Evolutionary conservation across 805 yeast species (phyloP).

Genomic region (Metschnikowia corniflorae): DNA sequence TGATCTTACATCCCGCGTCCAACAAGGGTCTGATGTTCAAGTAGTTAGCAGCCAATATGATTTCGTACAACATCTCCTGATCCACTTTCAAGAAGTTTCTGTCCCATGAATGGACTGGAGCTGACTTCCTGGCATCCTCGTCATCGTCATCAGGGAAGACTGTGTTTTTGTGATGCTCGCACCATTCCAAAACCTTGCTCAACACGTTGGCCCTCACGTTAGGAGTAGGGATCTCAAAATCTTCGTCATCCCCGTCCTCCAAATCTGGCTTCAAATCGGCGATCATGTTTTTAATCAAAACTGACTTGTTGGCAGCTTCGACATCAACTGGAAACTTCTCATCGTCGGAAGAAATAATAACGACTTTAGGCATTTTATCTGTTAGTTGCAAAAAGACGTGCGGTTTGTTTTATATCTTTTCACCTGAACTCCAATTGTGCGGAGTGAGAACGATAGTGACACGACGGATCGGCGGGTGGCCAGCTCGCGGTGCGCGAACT

Average conservation of each 20-base stretch:
- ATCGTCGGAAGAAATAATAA: constrained; percentile 74
- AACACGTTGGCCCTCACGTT: constrained; percentile 84
- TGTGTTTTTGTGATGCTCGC: constrained; percentile 87
- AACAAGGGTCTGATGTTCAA: constrained; percentile 69
- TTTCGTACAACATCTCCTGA: constrained; percentile 83
- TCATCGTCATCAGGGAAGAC: constrained; percentile 74
- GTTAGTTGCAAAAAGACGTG: no score
- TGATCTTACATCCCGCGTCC: constrained; percentile 77
- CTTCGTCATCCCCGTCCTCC: constrained; percentile 50
- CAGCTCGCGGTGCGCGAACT: no score
- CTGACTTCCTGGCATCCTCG: constrained; percentile 80
- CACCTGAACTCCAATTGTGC: no score
- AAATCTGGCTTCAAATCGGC: constrained; percentile 64
- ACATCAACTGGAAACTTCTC: constrained; percentile 74
- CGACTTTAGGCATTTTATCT: constrained; percentile 37
- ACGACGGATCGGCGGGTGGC: no score
- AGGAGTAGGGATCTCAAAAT: constrained; percentile 82
- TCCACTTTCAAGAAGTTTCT: constrained; percentile 90
- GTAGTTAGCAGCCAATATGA: constrained; percentile 77
- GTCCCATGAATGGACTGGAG: constrained; percentile 95
- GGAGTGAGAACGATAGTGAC: no score
- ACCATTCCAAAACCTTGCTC: constrained; percentile 92
- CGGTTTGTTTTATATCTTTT: no score
- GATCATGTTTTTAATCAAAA: constrained; percentile 81
- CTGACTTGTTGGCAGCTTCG: constrained; percentile 82